Base-by-base conservation (phyloP, 768 basidiomycete genomes). In the Fomitopsis pulvina region DNA sequence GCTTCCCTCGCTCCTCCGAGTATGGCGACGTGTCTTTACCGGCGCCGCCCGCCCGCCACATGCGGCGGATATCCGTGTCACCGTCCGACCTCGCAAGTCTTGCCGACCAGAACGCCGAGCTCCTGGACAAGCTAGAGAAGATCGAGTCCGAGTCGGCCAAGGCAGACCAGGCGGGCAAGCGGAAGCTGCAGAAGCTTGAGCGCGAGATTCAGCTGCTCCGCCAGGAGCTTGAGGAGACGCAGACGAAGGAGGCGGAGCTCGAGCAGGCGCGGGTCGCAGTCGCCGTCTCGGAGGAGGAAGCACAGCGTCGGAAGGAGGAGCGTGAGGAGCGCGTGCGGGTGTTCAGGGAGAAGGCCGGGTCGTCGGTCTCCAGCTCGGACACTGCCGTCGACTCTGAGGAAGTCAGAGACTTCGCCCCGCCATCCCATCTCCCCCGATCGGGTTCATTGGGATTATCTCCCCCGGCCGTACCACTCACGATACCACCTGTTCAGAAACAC, bases 21-120 rank as follows among this genome's bases (percentile, higher is more conserved):
- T 5, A 47, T 16, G 21, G 22, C 4, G 25, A 52, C 22, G 41
- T 47, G 37, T n/a, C 53, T 52, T 29, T 54, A 50, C 24, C 41
- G 30, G 4, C 26, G 25, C 51, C 27, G 46, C 45, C 11, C 57
- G 29, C 52, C 22, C 54, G 56, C 1, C 59, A 54, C 48, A 42
- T 46, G 14, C 72, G 68, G 29, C 74, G 77, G 44, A 74, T 85
- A 39, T 81, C 85, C 40, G 77, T 87, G 48, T 80, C 83, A 3
- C 80, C 81, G 1, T 68, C 76, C 14, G 87, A 90, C 51, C 73
- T 92, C 24, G 78, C 81, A 2, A 71, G 77, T 6, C 78, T 92
- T 38, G 78, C 86, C 0, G 86, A 89, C 59, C 89, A 93, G 66
- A 93, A 93, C 58, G 80, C 83, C 0, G 88, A 92, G 54, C 80